Evolutionary conservation across 2,329 filamentous ascomycete species (phyloP).

Genomic region (Cytospora mali): DNA sequence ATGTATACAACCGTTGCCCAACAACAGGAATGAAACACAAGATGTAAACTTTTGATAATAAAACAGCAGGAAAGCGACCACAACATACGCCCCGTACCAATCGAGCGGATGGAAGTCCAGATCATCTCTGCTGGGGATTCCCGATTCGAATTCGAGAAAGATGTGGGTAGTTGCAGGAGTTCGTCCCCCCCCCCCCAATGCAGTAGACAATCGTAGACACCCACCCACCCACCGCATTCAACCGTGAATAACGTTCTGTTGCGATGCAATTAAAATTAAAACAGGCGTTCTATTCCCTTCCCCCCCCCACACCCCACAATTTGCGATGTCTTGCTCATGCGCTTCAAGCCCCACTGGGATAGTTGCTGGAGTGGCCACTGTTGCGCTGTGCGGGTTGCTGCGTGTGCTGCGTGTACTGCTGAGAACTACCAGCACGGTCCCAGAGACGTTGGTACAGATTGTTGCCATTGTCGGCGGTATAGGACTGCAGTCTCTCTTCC

Average conservation of each 20-base stretch:
- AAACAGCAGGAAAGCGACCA: not conserved
- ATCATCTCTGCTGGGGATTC: not conserved
- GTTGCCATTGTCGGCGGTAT: not conserved
- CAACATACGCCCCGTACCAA: not conserved
- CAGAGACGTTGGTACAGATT: slow-evolving; percentile 4
- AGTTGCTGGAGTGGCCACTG: not conserved
- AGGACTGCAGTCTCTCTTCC: slow-evolving; percentile 11
- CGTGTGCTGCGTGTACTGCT: not conserved
- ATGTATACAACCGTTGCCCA: not conserved
- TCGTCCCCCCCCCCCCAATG: not conserved
- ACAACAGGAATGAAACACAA: not conserved
- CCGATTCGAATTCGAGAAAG: not conserved
- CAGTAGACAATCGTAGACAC: not conserved
- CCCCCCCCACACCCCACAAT: too few species aligned
- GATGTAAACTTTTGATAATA: not conserved
- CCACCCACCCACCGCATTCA: too few species aligned
- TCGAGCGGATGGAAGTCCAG: not conserved
- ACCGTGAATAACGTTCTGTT: too few species aligned
- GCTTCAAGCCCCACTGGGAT: not conserved
- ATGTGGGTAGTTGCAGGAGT: not conserved
- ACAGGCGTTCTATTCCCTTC: too few species aligned
- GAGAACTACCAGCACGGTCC: not conserved
- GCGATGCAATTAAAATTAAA: not conserved
- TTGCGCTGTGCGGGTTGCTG: not conserved
- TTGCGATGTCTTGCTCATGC: too few species aligned